These are phyloP conservation scores for Aspergillus baeticus DNA, from an alignment of 495 filamentous ascomycete species.

Conservation along the genomic window DNA sequence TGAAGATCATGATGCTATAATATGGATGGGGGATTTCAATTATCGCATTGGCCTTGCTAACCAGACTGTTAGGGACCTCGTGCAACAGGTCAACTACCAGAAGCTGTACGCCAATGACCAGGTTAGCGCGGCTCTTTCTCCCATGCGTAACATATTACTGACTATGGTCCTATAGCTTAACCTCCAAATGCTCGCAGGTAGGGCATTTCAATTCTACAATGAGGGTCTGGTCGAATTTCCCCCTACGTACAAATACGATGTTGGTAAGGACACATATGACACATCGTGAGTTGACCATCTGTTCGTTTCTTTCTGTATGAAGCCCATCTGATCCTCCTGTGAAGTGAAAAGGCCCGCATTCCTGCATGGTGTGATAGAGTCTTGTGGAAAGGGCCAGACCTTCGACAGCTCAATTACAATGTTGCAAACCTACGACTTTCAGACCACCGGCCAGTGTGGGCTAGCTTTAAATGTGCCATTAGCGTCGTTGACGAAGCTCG, in stretches of 20 bases:
- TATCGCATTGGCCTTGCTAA: slow-evolving; percentile 88
- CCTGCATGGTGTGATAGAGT: slow-evolving; percentile 98
- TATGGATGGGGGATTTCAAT: slow-evolving; percentile 99
- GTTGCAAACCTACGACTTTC: slow-evolving; percentile 80
- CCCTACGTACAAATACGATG: slow-evolving; percentile 94
- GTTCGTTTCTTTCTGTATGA: too few species aligned
- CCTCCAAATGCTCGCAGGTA: slow-evolving; percentile 90
- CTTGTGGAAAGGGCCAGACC: slow-evolving; percentile 76
- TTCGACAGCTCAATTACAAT: slow-evolving; percentile 79
- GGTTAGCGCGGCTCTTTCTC: slow-evolving; percentile 46
- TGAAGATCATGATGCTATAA: slow-evolving; percentile 88
- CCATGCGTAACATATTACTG: not conserved
- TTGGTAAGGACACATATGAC: slow-evolving; percentile 85
- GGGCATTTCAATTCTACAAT: slow-evolving; percentile 86
- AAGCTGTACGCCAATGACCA: slow-evolving; percentile 92
- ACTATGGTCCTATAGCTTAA: slow-evolving; percentile 63
- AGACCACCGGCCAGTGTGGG: slow-evolving; percentile 91
- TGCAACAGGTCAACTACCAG: slow-evolving; percentile 67
- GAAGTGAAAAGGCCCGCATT: slow-evolving; percentile 86
- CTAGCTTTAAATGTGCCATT: slow-evolving; percentile 79
- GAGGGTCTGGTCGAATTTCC: slow-evolving; percentile 81
- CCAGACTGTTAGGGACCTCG: slow-evolving; percentile 73
- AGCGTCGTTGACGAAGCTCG: slow-evolving; percentile 71
- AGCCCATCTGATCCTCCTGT: too few species aligned
- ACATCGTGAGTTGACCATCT: slow-evolving; percentile 83